phyloP scores from a whole-genome alignment of 2,329 filamentous ascomycete genomes.

The Whalleya microplaca region DNA sequence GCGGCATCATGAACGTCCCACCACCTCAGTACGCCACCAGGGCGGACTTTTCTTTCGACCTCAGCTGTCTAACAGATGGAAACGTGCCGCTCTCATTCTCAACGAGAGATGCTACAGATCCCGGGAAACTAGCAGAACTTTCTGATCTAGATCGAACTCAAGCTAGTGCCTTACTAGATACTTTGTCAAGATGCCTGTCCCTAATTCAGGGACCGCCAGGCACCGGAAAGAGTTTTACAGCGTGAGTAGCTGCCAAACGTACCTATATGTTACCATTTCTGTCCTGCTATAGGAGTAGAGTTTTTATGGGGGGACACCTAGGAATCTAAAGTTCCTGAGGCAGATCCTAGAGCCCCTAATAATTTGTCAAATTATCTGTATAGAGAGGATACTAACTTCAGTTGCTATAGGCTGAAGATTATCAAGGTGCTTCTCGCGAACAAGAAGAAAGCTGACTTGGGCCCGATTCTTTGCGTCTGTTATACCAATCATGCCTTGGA shows the following conservation, averaged over 20 bases:
- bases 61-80: conserved; percentile 39
- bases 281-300: too few relatives aligned
- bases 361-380: conserved; percentile 3
- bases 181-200: conserved; percentile 56
- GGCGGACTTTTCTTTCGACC: conserved; percentile 53
- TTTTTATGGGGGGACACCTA: too few relatives aligned
- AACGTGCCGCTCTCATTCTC: conserved; percentile 26
- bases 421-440: conserved; percentile 57
- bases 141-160: conserved; percentile 58
- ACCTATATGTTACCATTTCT: neutral
- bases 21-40: conserved; percentile 56
- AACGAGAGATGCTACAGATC: conserved; percentile 16
- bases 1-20: conserved; percentile 35
- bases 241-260: conserved; percentile 6
- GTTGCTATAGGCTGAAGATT: conserved; percentile 55
- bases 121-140: conserved; percentile 32
- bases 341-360: neutral
- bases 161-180: conserved; percentile 54
- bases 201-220: conserved; percentile 73
- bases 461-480: conserved; percentile 56
- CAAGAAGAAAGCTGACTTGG: conserved; percentile 43
- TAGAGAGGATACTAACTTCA: conserved; percentile 23
- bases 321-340: too few relatives aligned
- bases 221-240: conserved; percentile 64
- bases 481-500: conserved; percentile 57